A percentile compares a stretch with the other conserved stretches of the same genome.
Evolutionary conservation across 192 early-diverging fungal species (phyloP).

Genomic region (Backusella tarrabulga): DNA sequence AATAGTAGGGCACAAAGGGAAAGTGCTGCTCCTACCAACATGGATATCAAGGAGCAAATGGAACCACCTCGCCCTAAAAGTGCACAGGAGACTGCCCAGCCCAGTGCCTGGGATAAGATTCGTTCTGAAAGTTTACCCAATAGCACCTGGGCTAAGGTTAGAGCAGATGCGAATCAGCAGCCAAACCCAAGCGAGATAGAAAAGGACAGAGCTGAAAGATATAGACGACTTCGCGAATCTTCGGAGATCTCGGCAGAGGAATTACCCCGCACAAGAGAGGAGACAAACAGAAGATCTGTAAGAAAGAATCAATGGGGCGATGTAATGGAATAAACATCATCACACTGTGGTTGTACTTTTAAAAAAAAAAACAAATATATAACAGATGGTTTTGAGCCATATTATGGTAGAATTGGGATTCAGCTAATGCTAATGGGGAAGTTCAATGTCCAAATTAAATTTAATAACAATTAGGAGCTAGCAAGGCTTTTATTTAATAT

Average conservation of each 20-base stretch:
- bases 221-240: constrained; percentile 7
- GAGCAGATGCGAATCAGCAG: constrained; percentile 23
- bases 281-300: constrained; percentile 6
- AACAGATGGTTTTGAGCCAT: not conserved
- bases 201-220: not conserved
- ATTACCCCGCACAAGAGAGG: constrained; percentile 36
- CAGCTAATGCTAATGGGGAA: not conserved
- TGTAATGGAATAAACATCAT: constrained; percentile 6
- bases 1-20: not conserved
- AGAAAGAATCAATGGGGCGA: constrained; percentile 35
- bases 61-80: not conserved
- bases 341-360: not conserved
- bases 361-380: not conserved
- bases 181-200: not conserved
- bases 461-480: too few species aligned
- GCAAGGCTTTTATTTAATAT: not conserved
- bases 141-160: constrained; percentile 25
- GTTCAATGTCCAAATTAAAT: not conserved
- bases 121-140: constrained; percentile 30
- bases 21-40: not conserved
- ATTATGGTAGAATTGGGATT: not conserved
- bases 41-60: not conserved
- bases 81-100: not conserved
- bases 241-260: constrained; percentile 11
- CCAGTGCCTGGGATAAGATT: constrained; percentile 32